A percentile compares a stretch with the other conserved stretches of the same genome.
Conservation (phyloP, 1,139 yeast species). For the Blastobotrys malaysiensis region DNA sequence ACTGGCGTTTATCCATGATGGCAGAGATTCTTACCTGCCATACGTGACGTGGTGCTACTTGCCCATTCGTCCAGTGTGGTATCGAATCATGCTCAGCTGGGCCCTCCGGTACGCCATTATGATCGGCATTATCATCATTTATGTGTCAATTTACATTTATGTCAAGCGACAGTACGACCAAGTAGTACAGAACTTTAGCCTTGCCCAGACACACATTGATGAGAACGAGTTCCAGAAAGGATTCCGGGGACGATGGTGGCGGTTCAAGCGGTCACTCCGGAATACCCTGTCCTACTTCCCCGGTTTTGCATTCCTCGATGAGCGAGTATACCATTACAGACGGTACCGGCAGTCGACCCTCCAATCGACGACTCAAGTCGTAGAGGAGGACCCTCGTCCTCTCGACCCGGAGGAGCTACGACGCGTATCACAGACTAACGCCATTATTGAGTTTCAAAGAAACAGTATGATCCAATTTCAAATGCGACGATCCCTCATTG, state of each 20-base stretch:
- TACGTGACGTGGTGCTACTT: conserved; percentile 78
- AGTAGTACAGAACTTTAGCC: conserved; percentile 27
- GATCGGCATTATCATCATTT: conserved; percentile 56
- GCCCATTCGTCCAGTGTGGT: conserved; percentile 72
- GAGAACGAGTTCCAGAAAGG: conserved; percentile 8
- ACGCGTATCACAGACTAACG: conserved; percentile 19
- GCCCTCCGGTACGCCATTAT: conserved; percentile 70
- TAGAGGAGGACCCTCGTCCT: conserved; percentile 2
- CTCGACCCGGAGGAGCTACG: conserved; percentile 1
- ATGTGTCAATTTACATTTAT: conserved; percentile 66
- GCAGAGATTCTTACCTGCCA: conserved; percentile 26
- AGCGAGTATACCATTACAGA: neutral
- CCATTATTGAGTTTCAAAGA: conserved; percentile 44
- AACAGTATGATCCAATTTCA: conserved; percentile 58
- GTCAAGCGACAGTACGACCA: conserved; percentile 43
- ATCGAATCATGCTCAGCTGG: conserved; percentile 72
- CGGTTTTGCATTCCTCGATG: conserved; percentile 26
- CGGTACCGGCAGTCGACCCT: conserved; percentile 1
- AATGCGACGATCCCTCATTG: conserved; percentile 57
- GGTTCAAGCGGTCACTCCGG: conserved; percentile 6
- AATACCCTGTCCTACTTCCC: conserved; percentile 24
- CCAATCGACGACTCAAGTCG: neutral
- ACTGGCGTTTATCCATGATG: conserved; percentile 55
- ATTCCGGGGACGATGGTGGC: conserved; percentile 4
- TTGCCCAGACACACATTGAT: conserved; percentile 22